Conservation (phyloP, 2,329 filamentous ascomycete genomes). For the Trichoderma koningii region DNA sequence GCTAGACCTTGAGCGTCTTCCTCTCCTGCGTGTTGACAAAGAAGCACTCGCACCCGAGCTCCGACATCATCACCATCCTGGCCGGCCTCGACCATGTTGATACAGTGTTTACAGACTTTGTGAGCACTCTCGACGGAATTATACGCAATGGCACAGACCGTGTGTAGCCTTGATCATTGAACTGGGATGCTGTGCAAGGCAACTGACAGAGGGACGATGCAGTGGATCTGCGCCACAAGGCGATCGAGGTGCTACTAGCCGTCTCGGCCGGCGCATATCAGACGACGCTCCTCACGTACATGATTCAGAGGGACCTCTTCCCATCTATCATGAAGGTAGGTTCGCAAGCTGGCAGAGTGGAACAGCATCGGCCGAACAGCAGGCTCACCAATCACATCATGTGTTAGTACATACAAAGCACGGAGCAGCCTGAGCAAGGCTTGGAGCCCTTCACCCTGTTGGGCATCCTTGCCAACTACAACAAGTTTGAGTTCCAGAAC, state of each 20-base stretch:
- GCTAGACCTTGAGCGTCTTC: constrained; percentile 84
- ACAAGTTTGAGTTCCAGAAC: constrained; percentile 98
- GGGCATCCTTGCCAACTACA: constrained; percentile 91
- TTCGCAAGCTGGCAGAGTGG: neutral
- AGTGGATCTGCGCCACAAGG: constrained; percentile 77
- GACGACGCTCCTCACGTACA: constrained; percentile 90
- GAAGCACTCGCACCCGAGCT: constrained; percentile 91
- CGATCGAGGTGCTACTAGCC: constrained; percentile 77
- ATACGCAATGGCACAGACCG: constrained; percentile 74
- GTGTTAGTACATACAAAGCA: constrained; percentile 75
- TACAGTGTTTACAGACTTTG: constrained; percentile 83
- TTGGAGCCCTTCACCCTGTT: constrained; percentile 80
- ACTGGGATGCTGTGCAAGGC: constrained; percentile 33
- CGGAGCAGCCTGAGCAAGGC: constrained; percentile 62
- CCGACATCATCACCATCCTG: constrained; percentile 87
- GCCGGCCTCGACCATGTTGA: constrained; percentile 90
- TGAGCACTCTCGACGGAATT: constrained; percentile 76
- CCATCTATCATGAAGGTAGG: constrained; percentile 89
- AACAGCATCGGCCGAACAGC: neutral
- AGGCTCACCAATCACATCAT: constrained; percentile 17
- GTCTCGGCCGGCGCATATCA: constrained; percentile 93
- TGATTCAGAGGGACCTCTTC: constrained; percentile 92
- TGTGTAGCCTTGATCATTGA: constrained; percentile 48
- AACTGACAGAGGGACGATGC: constrained; percentile 22
- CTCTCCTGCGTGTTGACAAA: constrained; percentile 80